A percentile compares a stretch with the other conserved stretches of the same genome.
phyloP scores from a whole-genome alignment of 129 eudicot species.

The Escallonia herrerae region DNA sequence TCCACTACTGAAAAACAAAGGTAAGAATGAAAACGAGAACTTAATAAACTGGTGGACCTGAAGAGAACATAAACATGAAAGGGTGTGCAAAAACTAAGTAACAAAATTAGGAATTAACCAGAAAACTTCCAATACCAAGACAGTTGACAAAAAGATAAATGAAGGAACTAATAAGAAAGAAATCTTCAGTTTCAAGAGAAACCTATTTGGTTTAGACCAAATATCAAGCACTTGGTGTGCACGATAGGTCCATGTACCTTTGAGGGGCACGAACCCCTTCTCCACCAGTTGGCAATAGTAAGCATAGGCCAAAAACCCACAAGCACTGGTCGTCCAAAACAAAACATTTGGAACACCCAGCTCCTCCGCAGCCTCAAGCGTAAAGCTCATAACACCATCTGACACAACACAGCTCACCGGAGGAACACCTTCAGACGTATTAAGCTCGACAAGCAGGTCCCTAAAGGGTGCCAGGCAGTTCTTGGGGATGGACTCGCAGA shows the following conservation, averaged over 20 bases:
- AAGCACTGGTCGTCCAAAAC: conserved; percentile 30
- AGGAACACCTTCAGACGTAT: conserved; percentile 6
- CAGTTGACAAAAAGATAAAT: too few relatives aligned
- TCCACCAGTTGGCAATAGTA: conserved; percentile 13
- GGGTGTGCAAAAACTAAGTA: too few relatives aligned
- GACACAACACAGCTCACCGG: conserved; percentile 27
- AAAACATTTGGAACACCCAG: conserved; percentile 23
- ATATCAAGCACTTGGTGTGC: too few relatives aligned
- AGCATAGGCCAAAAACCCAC: conserved; percentile 19
- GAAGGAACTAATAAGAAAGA: too few relatives aligned
- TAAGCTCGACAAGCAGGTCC: conserved; percentile 16
- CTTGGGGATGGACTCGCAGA: conserved; percentile 10
- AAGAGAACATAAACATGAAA: too few relatives aligned
- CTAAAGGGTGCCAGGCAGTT: conserved; percentile 17
- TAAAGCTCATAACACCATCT: conserved; percentile 27
- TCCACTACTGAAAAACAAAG: too few relatives aligned
- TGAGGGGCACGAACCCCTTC: conserved; percentile 17
- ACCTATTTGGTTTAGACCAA: too few relatives aligned
- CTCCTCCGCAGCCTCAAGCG: conserved; percentile 15
- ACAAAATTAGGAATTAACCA: too few relatives aligned
- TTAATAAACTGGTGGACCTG: too few relatives aligned
- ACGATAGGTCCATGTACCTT: conserved; percentile 7
- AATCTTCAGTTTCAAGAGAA: too few relatives aligned
- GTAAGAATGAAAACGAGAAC: too few relatives aligned
- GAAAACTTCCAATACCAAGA: too few relatives aligned